phyloP scores from a whole-genome alignment of 345 rosid species.

The Salix caprea region DNA sequence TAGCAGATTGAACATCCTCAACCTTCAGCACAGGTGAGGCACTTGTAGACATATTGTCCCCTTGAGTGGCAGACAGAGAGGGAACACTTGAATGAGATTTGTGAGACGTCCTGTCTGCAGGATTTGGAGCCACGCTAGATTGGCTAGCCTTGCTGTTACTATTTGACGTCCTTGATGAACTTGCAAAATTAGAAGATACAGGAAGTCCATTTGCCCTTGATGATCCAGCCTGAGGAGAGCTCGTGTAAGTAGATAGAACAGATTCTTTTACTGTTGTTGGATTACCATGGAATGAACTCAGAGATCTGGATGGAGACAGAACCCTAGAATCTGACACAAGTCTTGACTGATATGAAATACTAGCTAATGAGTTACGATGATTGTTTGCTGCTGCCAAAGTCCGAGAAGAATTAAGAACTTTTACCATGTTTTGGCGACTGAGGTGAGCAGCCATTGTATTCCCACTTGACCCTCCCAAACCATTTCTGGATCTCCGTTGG shows the following conservation, averaged over 20 bases:
- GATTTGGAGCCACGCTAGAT: conserved; percentile 1
- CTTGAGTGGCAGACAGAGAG: background rate
- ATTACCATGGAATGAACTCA: background rate
- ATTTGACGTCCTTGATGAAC: conserved; percentile 8
- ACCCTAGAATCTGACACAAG: background rate
- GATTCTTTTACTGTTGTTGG: background rate
- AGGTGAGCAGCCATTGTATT: conserved; percentile 22
- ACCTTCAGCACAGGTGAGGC: background rate
- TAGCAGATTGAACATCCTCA: conserved; percentile 21
- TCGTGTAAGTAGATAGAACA: background rate
- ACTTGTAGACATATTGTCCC: background rate
- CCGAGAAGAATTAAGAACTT: conserved; percentile 7
- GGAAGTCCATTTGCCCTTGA: conserved; percentile 1
- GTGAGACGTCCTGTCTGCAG: background rate
- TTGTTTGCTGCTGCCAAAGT: background rate
- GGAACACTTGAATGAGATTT: background rate
- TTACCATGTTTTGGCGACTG: conserved; percentile 4
- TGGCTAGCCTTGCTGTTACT: conserved; percentile 1
- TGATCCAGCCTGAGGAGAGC: background rate
- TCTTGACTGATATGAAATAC: conserved; percentile 5
- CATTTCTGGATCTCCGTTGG: background rate
- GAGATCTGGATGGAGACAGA: conserved; percentile 2
- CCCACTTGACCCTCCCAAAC: background rate
- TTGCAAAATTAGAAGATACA: conserved; percentile 3
- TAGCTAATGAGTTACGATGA: background rate